phyloP scores from a whole-genome alignment of 129 eudicot species.

The Flaveria ramosissima region DNA sequence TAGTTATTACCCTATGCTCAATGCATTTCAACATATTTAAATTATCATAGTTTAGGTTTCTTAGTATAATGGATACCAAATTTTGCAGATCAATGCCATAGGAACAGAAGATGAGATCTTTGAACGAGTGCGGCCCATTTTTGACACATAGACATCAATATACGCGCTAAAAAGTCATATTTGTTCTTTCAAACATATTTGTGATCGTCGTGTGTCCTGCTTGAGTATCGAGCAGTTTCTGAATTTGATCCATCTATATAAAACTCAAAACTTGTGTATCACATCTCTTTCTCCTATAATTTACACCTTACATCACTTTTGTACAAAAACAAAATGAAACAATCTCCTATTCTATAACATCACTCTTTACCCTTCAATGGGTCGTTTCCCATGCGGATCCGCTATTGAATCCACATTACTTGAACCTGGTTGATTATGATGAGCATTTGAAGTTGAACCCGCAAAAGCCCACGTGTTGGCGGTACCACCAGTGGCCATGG shows the following conservation, averaged over 20 bases:
- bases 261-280: slow-evolving; percentile 22
- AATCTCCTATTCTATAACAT: slow-evolving; percentile 23
- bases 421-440: slow-evolving; percentile 14
- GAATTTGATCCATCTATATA: background rate
- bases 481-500: slow-evolving; percentile 35
- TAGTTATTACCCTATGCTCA: no score
- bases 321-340: slow-evolving; percentile 32
- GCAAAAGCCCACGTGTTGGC: slow-evolving; percentile 41
- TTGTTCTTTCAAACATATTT: no score
- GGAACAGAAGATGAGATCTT: slow-evolving; percentile 90
- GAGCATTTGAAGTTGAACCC: slow-evolving; percentile 31
- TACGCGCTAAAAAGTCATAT: no score
- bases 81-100: slow-evolving; percentile 73
- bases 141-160: slow-evolving; percentile 33
- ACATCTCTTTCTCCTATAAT: slow-evolving; percentile 22
- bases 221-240: background rate
- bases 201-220: no score
- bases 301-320: slow-evolving; percentile 9
- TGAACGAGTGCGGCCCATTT: slow-evolving; percentile 66
- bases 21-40: no score
- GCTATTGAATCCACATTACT: slow-evolving; percentile 27
- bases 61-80: slow-evolving; percentile 17
- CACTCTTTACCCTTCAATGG: slow-evolving; percentile 40
- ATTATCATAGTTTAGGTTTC: background rate
- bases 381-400: slow-evolving; percentile 71